A percentile compares a stretch with the other conserved stretches of the same genome.
Evolutionary conservation across 2,329 filamentous ascomycete genomes (phyloP).

Genomic region (Tolypocladium amazonense): DNA sequence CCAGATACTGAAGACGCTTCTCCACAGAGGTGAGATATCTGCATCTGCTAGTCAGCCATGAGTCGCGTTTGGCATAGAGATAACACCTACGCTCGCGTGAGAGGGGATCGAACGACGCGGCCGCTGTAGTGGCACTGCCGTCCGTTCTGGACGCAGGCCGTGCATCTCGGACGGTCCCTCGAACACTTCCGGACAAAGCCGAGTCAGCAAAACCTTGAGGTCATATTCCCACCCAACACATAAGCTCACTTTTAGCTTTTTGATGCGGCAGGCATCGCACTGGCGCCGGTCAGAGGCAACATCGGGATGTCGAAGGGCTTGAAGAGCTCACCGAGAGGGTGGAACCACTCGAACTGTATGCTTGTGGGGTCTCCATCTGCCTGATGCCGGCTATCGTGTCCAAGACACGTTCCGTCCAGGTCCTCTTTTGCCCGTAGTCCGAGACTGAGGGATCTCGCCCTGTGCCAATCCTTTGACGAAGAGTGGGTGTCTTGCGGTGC

Average conservation of each 20-base stretch:
- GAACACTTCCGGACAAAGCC: conserved; percentile 9
- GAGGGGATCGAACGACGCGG: conserved; percentile 11
- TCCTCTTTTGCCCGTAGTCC: neutral
- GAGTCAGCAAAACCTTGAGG: neutral
- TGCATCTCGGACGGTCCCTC: conserved; percentile 13
- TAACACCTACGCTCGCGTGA: conserved; percentile 11
- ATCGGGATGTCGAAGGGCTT: too few species aligned
- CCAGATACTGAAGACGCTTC: conserved; percentile 1
- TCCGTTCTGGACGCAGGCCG: conserved; percentile 11
- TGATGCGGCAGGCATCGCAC: conserved; percentile 8
- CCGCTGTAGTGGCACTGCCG: conserved; percentile 15
- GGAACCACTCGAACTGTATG: neutral
- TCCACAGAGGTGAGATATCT: conserved; percentile 12
- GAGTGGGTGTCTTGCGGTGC: neutral
- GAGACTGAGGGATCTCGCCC: neutral
- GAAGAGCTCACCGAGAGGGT: neutral
- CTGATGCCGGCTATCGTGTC: neutral
- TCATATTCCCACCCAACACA: neutral
- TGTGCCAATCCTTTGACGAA: neutral
- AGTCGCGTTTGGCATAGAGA: neutral
- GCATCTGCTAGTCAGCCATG: neutral
- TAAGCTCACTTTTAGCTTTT: conserved; percentile 5
- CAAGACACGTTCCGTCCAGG: neutral
- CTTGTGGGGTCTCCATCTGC: neutral
- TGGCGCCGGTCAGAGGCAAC: neutral